These are phyloP conservation scores for Ophiostoma ulmi DNA, from an alignment of 2,329 filamentous ascomycete species.

Conservation along the genomic window DNA sequence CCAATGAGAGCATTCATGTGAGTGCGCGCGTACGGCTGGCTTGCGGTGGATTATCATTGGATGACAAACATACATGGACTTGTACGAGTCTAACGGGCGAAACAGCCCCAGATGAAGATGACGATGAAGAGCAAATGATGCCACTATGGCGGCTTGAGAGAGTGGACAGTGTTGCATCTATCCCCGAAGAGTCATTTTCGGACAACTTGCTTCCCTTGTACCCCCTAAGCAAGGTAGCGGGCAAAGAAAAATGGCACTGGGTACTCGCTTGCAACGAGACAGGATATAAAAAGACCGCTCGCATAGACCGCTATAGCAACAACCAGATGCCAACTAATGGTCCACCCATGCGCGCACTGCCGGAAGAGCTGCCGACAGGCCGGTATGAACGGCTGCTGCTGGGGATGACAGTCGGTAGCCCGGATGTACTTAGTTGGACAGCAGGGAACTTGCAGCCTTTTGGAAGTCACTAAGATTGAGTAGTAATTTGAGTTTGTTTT, in stretches of 20 bases:
- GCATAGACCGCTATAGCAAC: conserved; percentile 18
- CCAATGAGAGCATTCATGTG: conserved; percentile 37
- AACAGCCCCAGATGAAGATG: conserved; percentile 9
- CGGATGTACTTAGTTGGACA: conserved; percentile 26
- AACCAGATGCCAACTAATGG: conserved; percentile 14
- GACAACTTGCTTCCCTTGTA: conserved; percentile 25
- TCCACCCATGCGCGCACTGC: conserved; percentile 26
- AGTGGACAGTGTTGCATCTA: conserved; percentile 16
- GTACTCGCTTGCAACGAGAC: conserved; percentile 28
- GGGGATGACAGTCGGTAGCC: conserved; percentile 23
- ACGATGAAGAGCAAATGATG: conserved; percentile 4
- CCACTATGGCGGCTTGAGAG: conserved; percentile 32
- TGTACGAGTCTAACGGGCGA: conserved; percentile 30
- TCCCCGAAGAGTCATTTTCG: conserved; percentile 18
- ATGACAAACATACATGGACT: conserved; percentile 35
- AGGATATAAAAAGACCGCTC: conserved; percentile 18
- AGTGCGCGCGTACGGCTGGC: conserved; percentile 32
- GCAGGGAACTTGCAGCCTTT: conserved; percentile 6
- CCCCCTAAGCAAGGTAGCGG: conserved; percentile 29
- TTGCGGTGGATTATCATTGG: conserved; percentile 32
- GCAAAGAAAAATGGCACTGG: conserved; percentile 34
- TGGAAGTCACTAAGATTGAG: background rate
- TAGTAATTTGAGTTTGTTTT: background rate
- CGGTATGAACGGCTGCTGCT: conserved; percentile 34
- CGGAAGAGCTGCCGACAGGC: conserved; percentile 35